Evolutionary conservation across 108 stramenopile species (phyloP), one percentile per base, ranked within the genome.

Genomic region (Nitzschia putrida): DNA sequence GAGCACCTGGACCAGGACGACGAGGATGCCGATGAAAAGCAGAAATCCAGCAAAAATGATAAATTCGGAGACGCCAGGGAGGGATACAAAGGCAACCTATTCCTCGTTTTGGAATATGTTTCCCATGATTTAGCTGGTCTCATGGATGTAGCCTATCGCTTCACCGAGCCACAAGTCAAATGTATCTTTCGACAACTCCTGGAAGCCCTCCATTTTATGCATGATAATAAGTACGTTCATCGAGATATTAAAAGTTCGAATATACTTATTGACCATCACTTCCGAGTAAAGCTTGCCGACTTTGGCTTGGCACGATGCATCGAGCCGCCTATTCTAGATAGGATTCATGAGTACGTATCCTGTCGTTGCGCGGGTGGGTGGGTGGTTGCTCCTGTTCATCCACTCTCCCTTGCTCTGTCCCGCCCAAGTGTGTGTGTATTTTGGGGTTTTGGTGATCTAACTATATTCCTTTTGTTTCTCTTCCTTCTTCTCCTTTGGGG

Each of bases 221-320:
- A 93, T 78, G 71, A 80, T 12, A 71, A 83, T 53, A 84, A 85
- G 52, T 90, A 89, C 66, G 83, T 93, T 49, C 85, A 84, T 69
- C 76, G 83, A 22, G 91, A 96, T 61, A 85, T 92, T 25, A 94
- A 98, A 86, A 82, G 83, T 40, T 87, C 90, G 38, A 98, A 98
- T 84, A 83, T 98, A 57, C 81, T 98, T 57, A 86, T 97, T 50
- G 93, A 92, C 52, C 78, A 77, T 23, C 64, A 80, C 34, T 89
- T 80, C 76, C 76, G 85, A 55, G 65, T 95, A 44, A 97, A 97
- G 69, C 77, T 98, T 41, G 94, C 94, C 34, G 94, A 96, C 75
- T 96, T 95, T 82, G 96, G 95, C 12, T 73, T 95, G 25, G 93
- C 93, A 44, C 76, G 87, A 23, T 73, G 72, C 59, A 77, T 86